Evolutionary conservation across 2,329 filamentous ascomycete species (phyloP).

Genomic region (Stachybotrys chartarum): DNA sequence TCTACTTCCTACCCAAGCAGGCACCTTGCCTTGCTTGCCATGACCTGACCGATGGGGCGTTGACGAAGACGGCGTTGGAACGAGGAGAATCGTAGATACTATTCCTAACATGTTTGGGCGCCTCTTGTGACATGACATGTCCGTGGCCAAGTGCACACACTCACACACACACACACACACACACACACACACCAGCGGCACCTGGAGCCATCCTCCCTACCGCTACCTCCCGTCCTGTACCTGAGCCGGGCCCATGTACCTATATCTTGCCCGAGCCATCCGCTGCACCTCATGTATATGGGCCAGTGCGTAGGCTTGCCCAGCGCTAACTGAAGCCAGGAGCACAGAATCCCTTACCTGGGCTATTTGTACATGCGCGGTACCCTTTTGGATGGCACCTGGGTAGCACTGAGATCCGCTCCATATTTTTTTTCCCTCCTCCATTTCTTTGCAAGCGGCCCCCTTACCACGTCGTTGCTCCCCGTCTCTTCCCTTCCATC

Average conservation of each 20-base stretch:
- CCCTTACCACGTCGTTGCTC: background rate
- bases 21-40: too few relatives aligned
- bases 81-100: background rate
- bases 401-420: background rate
- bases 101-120: background rate
- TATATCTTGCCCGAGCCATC: background rate
- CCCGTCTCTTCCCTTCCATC: background rate
- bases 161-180: too few relatives aligned
- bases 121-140: background rate
- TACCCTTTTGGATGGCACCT: background rate
- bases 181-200: too few relatives aligned
- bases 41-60: background rate
- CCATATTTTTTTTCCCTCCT: background rate
- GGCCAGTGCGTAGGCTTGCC: background rate
- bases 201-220: too few relatives aligned
- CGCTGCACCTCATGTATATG: background rate
- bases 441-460: background rate
- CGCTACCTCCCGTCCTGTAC: too few relatives aligned
- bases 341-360: background rate
- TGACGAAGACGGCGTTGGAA: background rate
- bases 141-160: background rate
- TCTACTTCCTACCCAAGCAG: background rate
- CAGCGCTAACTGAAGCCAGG: background rate
- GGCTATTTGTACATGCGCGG: background rate
- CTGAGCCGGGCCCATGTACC: background rate